Conservation (phyloP, 2,329 filamentous ascomycete species). For the Zymoseptoria tritici region DNA sequence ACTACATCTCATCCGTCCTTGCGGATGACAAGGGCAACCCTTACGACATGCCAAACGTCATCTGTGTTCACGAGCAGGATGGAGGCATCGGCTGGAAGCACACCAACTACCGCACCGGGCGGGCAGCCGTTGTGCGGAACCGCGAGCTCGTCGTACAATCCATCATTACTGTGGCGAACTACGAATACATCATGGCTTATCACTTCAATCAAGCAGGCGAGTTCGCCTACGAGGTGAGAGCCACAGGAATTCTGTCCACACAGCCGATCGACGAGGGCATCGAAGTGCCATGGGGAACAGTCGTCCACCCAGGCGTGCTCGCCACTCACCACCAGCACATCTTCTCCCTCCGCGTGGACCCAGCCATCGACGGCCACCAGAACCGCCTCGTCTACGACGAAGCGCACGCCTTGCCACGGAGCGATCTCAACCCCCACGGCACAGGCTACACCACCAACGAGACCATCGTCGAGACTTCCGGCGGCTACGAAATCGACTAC, state of each 20-base stretch:
- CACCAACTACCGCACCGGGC: conserved; percentile 61
- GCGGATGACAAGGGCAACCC: conserved; percentile 32
- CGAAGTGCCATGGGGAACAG: conserved; percentile 58
- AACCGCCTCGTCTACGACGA: conserved; percentile 46
- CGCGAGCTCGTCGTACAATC: conserved; percentile 61
- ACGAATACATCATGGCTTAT: conserved; percentile 66
- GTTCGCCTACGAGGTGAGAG: conserved; percentile 59
- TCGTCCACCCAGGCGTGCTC: conserved; percentile 62
- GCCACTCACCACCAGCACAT: conserved; percentile 70
- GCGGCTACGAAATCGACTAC: conserved; percentile 43
- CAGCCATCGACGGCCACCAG: conserved; percentile 39
- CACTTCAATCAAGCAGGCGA: conserved; percentile 65
- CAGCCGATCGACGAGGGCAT: conserved; percentile 60
- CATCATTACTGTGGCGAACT: conserved; percentile 62
- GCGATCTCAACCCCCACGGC: conserved; percentile 49
- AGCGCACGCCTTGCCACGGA: conserved; percentile 52
- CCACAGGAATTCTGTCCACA: conserved; percentile 61
- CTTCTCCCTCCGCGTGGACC: conserved; percentile 50
- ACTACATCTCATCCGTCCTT: conserved; percentile 56
- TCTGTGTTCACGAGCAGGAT: conserved; percentile 66
- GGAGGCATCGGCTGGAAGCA: conserved; percentile 64
- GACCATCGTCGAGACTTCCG: conserved; percentile 42
- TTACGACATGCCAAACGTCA: conserved; percentile 54
- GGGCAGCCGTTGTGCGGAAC: conserved; percentile 56
- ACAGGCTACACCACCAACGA: conserved; percentile 43